Evolutionary conservation across 2,329 filamentous ascomycete genomes (phyloP), one percentile per base, ranked within the genome.

Genomic region (Colletotrichum echinochloae): DNA sequence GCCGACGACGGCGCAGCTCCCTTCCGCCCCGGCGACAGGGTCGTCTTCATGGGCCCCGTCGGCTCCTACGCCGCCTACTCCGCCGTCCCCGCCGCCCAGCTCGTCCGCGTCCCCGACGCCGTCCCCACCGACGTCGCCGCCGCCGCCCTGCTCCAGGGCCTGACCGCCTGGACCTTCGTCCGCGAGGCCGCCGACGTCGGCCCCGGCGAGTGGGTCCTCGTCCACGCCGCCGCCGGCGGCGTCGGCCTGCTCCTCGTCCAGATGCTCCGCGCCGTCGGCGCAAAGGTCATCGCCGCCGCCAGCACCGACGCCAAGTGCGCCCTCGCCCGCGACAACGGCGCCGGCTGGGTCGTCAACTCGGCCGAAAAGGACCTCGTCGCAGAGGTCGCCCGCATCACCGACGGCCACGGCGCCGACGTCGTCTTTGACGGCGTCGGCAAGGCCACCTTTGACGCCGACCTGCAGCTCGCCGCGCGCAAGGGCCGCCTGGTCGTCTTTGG

Each of bases 351-450:
- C 66, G 86, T 97, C 74, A 91, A 93, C 78, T 95, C 94, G 74
- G 80, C 81, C 52, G 80, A 83, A 39, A 89, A 91, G 57, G 85
- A 87, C 72, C 83, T 91, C 30, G 87, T 87, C 66, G 81, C 79
- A 46, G 85, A 87, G 77, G 90, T 94, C 7, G 83, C 86, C 75
- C 87, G 92, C 78, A 89, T 93, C 59, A 97, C 94, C 0, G 88
- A 85, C 2, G 91, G 91, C 0, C 83, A 89, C 70, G 95, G 95
- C 9, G 90, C 92, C 2, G 88, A 89, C 73, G 94, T 91, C 12
- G 91, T 97, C 35, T 97, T 94, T 78, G 94, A 97, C 78, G 92
- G 93, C 7, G 93, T 97, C 3, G 95, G 94, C 16, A 94, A 94
- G 83, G 86, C 87, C 59, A 97, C 95, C 0, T 97, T 96, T 82